A percentile compares a stretch with the other conserved stretches of the same genome.
Evolutionary conservation across 1,284 basidiomycete species (phyloP).

Genomic region (Fomitopsis schrenkii): DNA sequence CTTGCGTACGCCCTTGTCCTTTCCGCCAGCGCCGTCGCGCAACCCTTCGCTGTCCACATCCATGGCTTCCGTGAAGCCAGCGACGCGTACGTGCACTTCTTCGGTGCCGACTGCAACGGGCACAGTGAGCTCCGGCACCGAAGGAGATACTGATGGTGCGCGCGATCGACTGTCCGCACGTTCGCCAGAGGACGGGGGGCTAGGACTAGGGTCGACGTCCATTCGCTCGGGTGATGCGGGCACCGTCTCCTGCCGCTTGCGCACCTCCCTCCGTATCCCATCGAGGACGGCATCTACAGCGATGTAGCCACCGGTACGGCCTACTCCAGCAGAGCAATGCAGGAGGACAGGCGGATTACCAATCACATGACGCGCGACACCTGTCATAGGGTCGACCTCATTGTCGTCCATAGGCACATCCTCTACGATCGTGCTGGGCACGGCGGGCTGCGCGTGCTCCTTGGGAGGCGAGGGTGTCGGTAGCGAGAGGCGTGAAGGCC

Average conservation of each 20-base stretch:
- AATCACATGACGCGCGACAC: slow-evolving; percentile 45
- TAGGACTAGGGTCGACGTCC: slow-evolving; percentile 27
- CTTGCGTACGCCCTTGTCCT: background rate
- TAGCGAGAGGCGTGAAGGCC: background rate
- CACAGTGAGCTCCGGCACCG: slow-evolving; percentile 19
- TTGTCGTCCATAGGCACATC: slow-evolving; percentile 10
- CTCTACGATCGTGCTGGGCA: slow-evolving; percentile 6
- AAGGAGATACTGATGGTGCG: background rate
- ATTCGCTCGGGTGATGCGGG: slow-evolving; percentile 21
- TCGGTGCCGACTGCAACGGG: slow-evolving; percentile 34
- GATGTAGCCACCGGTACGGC: slow-evolving; percentile 90
- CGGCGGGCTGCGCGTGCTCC: background rate
- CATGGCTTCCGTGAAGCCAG: slow-evolving; percentile 23
- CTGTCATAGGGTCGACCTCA: slow-evolving; percentile 43
- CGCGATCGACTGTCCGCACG: background rate
- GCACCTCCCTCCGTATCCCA: slow-evolving; percentile 64
- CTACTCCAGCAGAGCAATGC: slow-evolving; percentile 89
- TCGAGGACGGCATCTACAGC: slow-evolving; percentile 85
- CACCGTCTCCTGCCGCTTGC: slow-evolving; percentile 26
- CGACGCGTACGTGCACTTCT: slow-evolving; percentile 26
- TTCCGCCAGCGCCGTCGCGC: background rate
- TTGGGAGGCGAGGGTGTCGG: background rate
- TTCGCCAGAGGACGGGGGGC: slow-evolving; percentile 15
- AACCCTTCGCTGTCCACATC: slow-evolving; percentile 19
- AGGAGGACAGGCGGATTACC: slow-evolving; percentile 56